Evolutionary conservation across 2,329 filamentous ascomycete species (phyloP).

Genomic region (Incumbomyces lentus): DNA sequence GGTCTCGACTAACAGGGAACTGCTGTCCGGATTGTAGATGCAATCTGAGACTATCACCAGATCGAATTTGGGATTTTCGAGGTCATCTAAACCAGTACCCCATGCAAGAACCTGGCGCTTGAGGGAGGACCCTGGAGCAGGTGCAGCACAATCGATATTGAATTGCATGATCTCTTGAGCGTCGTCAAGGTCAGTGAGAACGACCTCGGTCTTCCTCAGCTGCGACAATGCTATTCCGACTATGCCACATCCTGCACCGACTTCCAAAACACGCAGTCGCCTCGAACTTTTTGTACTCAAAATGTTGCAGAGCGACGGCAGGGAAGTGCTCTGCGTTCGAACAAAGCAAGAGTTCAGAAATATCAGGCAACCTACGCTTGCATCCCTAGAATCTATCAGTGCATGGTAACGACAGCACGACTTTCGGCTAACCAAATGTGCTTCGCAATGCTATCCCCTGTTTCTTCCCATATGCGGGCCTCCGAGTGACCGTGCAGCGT

Average conservation of each 20-base stretch:
- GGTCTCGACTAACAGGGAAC: constrained; percentile 52
- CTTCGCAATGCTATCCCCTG: constrained; percentile 60
- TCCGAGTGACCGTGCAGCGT: constrained; percentile 29
- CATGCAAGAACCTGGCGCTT: constrained; percentile 51
- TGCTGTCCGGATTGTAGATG: constrained; percentile 61
- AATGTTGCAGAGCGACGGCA: constrained; percentile 26
- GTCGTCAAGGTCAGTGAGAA: constrained; percentile 57
- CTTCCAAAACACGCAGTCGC: constrained; percentile 47
- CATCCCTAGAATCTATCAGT: constrained; percentile 38
- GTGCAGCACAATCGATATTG: constrained; percentile 42
- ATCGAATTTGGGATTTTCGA: constrained; percentile 37
- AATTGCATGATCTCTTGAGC: constrained; percentile 49
- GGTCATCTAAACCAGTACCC: constrained; percentile 37
- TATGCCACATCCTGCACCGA: constrained; percentile 59
- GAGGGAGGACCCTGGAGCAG: constrained; percentile 33
- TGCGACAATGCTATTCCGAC: constrained; percentile 55
- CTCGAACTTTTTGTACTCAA: constrained; percentile 22
- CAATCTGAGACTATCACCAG: constrained; percentile 59
- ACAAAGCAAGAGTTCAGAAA: constrained; percentile 38
- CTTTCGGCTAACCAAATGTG: constrained; percentile 48
- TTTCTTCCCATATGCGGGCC: constrained; percentile 55
- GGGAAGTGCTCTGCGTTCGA: constrained; percentile 17
- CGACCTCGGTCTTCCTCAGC: constrained; percentile 41
- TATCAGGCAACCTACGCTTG: constrained; percentile 47
- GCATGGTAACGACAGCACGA: neutral